Conservation (phyloP, 2,329 filamentous ascomycete species). For the Paraphoma sp. region DNA sequence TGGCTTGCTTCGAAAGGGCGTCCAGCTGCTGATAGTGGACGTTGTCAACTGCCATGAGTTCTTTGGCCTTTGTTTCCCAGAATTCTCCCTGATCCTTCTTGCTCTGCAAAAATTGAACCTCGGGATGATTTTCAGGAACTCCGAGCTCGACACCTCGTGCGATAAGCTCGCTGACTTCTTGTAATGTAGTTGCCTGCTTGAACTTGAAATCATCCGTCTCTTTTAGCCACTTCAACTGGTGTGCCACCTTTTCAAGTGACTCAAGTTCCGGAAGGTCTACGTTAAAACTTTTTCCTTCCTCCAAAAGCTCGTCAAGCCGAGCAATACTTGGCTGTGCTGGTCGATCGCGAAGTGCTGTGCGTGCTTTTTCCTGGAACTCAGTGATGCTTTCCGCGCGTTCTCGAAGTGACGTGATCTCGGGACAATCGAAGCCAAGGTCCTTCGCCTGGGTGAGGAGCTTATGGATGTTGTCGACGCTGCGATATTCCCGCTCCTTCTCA, state of each 20-base stretch:
- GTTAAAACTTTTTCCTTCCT: slow-evolving; percentile 86
- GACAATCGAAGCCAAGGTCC: slow-evolving; percentile 88
- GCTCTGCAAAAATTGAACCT: slow-evolving; percentile 76
- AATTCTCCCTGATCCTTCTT: slow-evolving; percentile 78
- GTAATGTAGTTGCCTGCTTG: slow-evolving; percentile 69
- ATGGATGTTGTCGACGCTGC: slow-evolving; percentile 87
- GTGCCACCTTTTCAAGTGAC: slow-evolving; percentile 77
- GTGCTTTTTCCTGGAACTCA: slow-evolving; percentile 80
- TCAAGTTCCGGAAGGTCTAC: slow-evolving; percentile 91
- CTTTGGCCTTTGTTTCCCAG: slow-evolving; percentile 93
- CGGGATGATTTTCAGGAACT: slow-evolving; percentile 80
- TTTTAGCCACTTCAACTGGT: slow-evolving; percentile 88
- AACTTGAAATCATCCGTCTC: slow-evolving; percentile 71
- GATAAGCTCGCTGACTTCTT: slow-evolving; percentile 81
- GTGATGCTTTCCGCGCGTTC: slow-evolving; percentile 87
- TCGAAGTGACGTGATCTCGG: slow-evolving; percentile 83
- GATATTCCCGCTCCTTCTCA: slow-evolving; percentile 81
- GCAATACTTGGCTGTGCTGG: slow-evolving; percentile 60
- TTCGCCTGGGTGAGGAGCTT: slow-evolving; percentile 84
- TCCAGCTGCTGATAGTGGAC: slow-evolving; percentile 96
- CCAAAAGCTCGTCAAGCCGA: slow-evolving; percentile 88
- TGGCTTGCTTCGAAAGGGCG: slow-evolving; percentile 83
- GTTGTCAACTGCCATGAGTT: slow-evolving; percentile 88
- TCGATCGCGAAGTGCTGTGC: slow-evolving; percentile 69
- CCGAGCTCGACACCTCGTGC: slow-evolving; percentile 77